Conservation (phyloP, 495 filamentous ascomycete genomes). For the Podospora pseudopauciseta region DNA sequence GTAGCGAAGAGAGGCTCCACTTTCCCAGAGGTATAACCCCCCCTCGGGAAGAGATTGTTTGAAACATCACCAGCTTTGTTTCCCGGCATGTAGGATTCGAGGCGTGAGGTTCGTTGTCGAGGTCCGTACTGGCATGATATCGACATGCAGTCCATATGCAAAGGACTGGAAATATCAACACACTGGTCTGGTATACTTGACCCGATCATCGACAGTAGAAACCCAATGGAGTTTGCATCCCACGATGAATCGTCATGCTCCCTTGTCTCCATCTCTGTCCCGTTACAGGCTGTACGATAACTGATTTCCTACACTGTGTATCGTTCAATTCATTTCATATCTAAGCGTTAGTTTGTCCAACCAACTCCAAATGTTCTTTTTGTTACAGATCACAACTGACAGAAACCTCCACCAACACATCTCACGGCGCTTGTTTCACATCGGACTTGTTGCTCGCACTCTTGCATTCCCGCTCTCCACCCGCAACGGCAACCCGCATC, state of each 20-base stretch:
- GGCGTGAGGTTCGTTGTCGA: too few species aligned
- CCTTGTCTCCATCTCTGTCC: too few species aligned
- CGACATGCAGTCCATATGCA: too few species aligned
- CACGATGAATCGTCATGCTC: too few species aligned
- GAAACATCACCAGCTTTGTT: not conserved
- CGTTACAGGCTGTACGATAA: too few species aligned
- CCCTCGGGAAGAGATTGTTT: not conserved
- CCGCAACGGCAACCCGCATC: not conserved
- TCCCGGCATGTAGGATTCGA: not conserved
- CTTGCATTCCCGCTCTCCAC: not conserved
- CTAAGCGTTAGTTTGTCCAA: not conserved
- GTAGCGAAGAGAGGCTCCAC: not conserved
- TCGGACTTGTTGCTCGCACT: not conserved
- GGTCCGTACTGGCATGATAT: too few species aligned
- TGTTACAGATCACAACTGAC: not conserved
- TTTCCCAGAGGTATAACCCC: not conserved
- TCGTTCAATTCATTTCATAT: not conserved
- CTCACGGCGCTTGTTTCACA: not conserved
- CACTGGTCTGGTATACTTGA: too few species aligned
- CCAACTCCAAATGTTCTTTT: not conserved
- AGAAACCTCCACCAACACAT: not conserved
- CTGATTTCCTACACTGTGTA: not conserved
- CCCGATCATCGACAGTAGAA: too few species aligned
- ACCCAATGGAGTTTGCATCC: too few species aligned
- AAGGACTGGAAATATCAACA: too few species aligned